Evolutionary conservation across 2,329 filamentous ascomycete species (phyloP).

Genomic region (Clonostachys chloroleuca): DNA sequence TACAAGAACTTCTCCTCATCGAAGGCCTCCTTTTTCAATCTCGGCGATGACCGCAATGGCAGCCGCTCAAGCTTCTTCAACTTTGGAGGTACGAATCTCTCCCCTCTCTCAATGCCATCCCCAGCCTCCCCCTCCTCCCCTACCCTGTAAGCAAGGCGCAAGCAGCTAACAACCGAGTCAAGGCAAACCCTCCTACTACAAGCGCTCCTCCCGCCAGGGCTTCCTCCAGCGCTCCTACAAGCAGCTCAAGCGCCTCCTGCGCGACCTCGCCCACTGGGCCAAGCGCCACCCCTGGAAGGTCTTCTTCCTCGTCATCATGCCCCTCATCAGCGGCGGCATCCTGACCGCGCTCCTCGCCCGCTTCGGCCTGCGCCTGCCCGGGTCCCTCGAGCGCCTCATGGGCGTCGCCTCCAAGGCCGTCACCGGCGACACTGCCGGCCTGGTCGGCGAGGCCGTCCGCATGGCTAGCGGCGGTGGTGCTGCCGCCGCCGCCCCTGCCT

Average conservation of each 20-base stretch:
- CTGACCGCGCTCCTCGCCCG: slow-evolving; percentile 71
- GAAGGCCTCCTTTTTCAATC: slow-evolving; percentile 40
- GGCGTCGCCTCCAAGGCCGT: slow-evolving; percentile 40
- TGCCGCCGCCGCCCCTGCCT: slow-evolving; percentile 3
- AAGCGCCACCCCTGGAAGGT: slow-evolving; percentile 83
- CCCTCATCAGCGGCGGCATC: slow-evolving; percentile 79
- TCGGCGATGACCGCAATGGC: slow-evolving; percentile 31
- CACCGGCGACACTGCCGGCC: slow-evolving; percentile 38
- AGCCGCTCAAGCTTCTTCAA: slow-evolving; percentile 42
- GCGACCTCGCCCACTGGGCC: slow-evolving; percentile 77
- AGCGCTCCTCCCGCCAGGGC: slow-evolving; percentile 74
- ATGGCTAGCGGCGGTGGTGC: slow-evolving; percentile 32
- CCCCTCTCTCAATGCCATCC: not conserved
- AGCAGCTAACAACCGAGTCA: not conserved
- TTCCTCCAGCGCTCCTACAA: slow-evolving; percentile 72
- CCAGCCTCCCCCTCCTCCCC: not conserved
- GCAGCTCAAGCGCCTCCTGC: slow-evolving; percentile 74
- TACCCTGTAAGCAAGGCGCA: not conserved
- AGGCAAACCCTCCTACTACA: slow-evolving; percentile 64
- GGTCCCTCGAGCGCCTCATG: slow-evolving; percentile 53
- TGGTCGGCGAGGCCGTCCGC: slow-evolving; percentile 50
- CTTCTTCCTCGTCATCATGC: slow-evolving; percentile 82
- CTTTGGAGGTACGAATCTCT: slow-evolving; percentile 22
- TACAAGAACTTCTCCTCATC: slow-evolving; percentile 29
- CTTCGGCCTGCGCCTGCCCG: slow-evolving; percentile 76